These are phyloP conservation scores for Colletotrichum sp. DNA, from an alignment of 2,329 filamentous ascomycete species.

Conservation along the genomic window DNA sequence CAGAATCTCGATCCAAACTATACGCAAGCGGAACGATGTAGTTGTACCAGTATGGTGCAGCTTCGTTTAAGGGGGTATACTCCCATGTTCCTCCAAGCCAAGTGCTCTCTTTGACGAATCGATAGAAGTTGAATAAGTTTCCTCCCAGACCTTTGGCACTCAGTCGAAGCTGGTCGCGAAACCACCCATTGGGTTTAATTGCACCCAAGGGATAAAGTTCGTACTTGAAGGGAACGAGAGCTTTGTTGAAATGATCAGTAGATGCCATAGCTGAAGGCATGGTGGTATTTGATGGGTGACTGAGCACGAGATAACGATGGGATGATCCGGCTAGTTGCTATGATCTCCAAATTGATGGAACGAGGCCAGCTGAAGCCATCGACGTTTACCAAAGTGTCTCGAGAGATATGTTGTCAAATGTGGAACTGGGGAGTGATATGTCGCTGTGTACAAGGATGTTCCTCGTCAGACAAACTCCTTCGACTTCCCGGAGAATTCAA, in stretches of 20 bases:
- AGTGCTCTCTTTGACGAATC: slow-evolving; percentile 52
- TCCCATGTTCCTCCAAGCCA: slow-evolving; percentile 57
- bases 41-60: slow-evolving; percentile 66
- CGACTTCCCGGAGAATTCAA: neutral
- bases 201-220: slow-evolving; percentile 52
- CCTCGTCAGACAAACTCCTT: neutral
- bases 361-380: neutral
- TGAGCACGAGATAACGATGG: neutral
- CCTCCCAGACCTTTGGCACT: slow-evolving; percentile 58
- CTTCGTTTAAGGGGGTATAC: slow-evolving; percentile 62
- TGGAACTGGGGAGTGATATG: neutral
- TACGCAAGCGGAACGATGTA: slow-evolving; percentile 63
- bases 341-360: neutral
- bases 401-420: neutral
- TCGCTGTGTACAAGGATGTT: neutral
- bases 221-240: slow-evolving; percentile 37
- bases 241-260: neutral
- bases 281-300: neutral
- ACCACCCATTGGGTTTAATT: slow-evolving; percentile 56
- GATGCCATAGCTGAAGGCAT: neutral
- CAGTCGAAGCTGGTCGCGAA: slow-evolving; percentile 53
- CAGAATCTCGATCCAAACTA: slow-evolving; percentile 37
- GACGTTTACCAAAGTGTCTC: neutral
- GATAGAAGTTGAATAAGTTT: slow-evolving; percentile 59
- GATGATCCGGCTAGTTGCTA: neutral